Evolutionary conservation across 129 eudicot species (phyloP), one percentile per base, ranked within the genome.

Genomic region (Lonicera japonica): DNA sequence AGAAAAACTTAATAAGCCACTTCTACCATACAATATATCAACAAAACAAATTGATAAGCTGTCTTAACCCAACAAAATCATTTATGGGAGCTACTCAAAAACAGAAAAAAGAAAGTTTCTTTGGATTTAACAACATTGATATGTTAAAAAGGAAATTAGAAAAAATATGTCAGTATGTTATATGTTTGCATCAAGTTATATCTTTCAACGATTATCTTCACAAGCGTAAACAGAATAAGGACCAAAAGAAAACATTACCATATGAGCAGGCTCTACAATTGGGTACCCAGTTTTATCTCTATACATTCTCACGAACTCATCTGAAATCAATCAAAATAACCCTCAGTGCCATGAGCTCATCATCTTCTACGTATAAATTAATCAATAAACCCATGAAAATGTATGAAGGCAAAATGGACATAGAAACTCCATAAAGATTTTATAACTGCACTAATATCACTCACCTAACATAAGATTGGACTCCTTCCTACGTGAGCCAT

Each of bases 231-330:
- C 12, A 17, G 21, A 5, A 20, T 50, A 50, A 13, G 15, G 17
- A 39, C 12, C 2, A 54, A 23, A 21, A 45, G n/a, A n/a, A 40
- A 0, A 20, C 0, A 17, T n/a, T 87, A 87, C 98, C 98, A 92
- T 92, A 73, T 92, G 98, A 68, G 96, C 96, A 76, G 95, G 91
- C 90, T 92, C 98, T 43, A 92, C 95, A 39, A 92, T 85, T 3
- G 83, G 95, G 75, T 87, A 87, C 58, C 88, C 88, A 15, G 96
- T 92, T 71, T 78, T 84, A 56, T 80, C 90, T 58, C 65, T 72
- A 67, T 84, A 92, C 96, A 92, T 92, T 24, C 64, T 54, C 71
- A 92, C 98, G 54, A 92, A 92, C 67, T 92, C 86, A 87, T 92
- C 98, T 92, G 85, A 69, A 62, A 83, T 45, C 54, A 74, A 77